Evolutionary conservation across 371 early-diverging fungal genomes (phyloP).

Genomic region (Zancudomyces culisetae): DNA sequence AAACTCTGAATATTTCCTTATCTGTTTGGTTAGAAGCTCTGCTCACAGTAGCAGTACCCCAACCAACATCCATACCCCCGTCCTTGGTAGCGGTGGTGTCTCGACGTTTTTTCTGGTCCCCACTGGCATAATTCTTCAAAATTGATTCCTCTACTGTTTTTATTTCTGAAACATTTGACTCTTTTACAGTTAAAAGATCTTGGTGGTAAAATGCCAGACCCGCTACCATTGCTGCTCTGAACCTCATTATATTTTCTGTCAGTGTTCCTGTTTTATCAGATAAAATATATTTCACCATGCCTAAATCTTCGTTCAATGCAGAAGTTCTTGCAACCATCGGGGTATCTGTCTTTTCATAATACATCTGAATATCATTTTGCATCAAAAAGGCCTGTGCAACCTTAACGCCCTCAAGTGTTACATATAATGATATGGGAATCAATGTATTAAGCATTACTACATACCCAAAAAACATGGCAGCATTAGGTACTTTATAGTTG

Average conservation of each 20-base stretch:
- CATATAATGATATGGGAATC: conserved; percentile 54
- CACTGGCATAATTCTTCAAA: neutral
- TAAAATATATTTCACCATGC: conserved; percentile 84
- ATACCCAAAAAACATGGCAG: conserved; percentile 39
- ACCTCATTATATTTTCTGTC: conserved; percentile 86
- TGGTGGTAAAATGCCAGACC: conserved; percentile 40
- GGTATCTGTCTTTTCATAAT: conserved; percentile 43
- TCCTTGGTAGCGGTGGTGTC: neutral
- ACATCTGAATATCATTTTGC: conserved; percentile 49
- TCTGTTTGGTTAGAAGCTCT: neutral
- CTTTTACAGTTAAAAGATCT: conserved; percentile 21
- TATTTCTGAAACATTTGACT: conserved; percentile 8
- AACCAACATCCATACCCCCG: neutral
- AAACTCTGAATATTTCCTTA: neutral
- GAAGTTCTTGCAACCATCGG: conserved; percentile 63
- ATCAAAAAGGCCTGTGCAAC: conserved; percentile 54
- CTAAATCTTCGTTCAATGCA: conserved; percentile 78
- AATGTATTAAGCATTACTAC: conserved; percentile 59
- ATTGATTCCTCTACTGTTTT: neutral
- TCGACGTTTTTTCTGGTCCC: too few species aligned
- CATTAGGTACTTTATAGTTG: conserved; percentile 10
- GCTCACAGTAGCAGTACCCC: neutral
- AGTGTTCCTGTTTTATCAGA: conserved; percentile 97
- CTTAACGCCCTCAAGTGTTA: conserved; percentile 31
- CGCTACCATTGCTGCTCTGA: conserved; percentile 51